phyloP scores from a whole-genome alignment of 371 early-diverging fungal genomes.

The Mucor lusitanicus region DNA sequence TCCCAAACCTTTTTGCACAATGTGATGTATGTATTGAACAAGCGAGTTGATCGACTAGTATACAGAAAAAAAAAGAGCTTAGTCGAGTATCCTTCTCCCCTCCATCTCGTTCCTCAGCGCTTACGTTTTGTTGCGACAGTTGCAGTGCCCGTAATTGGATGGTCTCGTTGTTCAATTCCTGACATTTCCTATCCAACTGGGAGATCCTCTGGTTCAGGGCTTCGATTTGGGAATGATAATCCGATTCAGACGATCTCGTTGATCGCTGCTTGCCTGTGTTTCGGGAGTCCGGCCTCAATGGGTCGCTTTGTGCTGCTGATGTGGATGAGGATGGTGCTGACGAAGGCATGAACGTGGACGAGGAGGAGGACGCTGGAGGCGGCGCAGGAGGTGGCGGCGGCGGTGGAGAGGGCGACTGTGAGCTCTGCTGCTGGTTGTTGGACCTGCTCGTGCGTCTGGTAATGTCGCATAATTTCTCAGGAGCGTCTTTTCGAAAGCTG shows the following conservation, averaged over 20 bases:
- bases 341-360: no score
- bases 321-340: not conserved
- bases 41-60: not conserved
- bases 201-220: not conserved
- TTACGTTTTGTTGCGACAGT: not conserved
- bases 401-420: not conserved
- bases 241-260: not conserved
- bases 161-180: not conserved
- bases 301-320: not conserved
- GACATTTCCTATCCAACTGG: not conserved
- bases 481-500: constrained; percentile 61
- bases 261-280: not conserved
- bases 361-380: not conserved
- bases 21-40: not conserved
- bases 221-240: not conserved
- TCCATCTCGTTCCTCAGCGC: not conserved
- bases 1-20: not conserved
- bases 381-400: not conserved
- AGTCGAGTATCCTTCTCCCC: not conserved
- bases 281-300: not conserved
- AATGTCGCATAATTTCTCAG: constrained; percentile 64
- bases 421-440: not conserved
- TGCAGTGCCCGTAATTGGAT: not conserved
- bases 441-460: constrained; percentile 46
- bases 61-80: not conserved